Conservation (phyloP, 257 asterid species). For the Cruciata laevipes region DNA sequence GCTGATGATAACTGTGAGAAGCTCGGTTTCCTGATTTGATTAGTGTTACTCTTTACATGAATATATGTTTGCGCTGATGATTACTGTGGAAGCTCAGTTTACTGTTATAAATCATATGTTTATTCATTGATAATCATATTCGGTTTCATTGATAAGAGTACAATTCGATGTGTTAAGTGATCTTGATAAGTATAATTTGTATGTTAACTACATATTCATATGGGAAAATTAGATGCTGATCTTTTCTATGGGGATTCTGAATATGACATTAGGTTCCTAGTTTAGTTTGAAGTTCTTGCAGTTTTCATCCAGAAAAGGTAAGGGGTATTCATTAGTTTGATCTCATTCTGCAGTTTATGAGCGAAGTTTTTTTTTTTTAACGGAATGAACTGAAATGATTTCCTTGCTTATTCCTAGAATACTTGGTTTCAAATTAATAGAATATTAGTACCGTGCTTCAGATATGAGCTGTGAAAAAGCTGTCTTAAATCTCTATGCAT, state of each 20-base stretch:
- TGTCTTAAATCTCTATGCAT: neutral
- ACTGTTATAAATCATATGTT: neutral
- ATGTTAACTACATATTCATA: neutral
- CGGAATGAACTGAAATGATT: constrained; percentile 3
- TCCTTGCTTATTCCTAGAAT: neutral
- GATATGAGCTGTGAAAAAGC: neutral
- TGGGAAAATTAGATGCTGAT: neutral
- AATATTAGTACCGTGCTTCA: neutral
- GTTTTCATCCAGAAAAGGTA: neutral
- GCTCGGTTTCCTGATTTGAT: neutral
- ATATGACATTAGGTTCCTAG: neutral
- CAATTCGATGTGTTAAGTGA: neutral
- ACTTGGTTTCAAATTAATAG: neutral
- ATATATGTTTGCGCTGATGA: neutral
- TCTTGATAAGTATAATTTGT: neutral
- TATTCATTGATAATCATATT: too few relatives aligned
- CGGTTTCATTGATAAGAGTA: neutral
- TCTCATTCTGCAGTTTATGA: neutral
- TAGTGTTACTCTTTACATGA: too few relatives aligned
- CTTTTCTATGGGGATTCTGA: neutral
- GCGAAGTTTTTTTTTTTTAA: too few relatives aligned
- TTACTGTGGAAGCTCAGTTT: neutral
- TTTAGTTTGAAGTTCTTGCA: neutral
- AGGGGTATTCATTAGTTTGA: neutral
- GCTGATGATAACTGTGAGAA: neutral